Evolutionary conservation across 2,329 filamentous ascomycete genomes (phyloP).

Genomic region (Claviceps digitariae): DNA sequence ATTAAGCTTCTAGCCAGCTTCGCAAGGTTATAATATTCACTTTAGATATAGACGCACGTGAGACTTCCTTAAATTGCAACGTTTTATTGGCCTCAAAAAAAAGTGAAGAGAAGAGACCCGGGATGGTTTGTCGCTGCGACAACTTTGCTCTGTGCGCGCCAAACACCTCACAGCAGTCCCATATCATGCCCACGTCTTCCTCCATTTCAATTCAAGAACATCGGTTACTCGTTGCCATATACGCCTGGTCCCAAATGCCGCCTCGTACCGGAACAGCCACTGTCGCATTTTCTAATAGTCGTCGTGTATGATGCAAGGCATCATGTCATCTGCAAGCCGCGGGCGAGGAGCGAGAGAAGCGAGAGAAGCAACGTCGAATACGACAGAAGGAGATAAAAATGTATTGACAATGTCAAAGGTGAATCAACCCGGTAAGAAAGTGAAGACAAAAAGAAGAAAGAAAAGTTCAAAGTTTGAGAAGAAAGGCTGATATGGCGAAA

Average conservation of each 20-base stretch:
- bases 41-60: too few relatives aligned
- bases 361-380: neutral
- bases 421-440: neutral
- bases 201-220: neutral
- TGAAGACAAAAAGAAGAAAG: constrained; percentile 5
- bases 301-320: neutral
- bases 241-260: neutral
- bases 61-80: too few relatives aligned
- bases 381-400: too few relatives aligned
- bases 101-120: too few relatives aligned
- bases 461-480: neutral
- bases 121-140: neutral
- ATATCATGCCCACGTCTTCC: neutral
- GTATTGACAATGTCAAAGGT: neutral
- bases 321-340: neutral
- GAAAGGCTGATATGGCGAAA: constrained; percentile 11
- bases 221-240: neutral
- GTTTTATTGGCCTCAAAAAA: too few relatives aligned
- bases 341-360: too few relatives aligned
- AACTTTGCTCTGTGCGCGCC: neutral
- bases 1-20: too few relatives aligned
- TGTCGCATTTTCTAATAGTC: neutral
- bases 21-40: too few relatives aligned
- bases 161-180: neutral
- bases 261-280: neutral